Evolutionary conservation across 257 asterid genomes (phyloP), one percentile per base, ranked within the genome.

Genomic region (Capsicum chinense): DNA sequence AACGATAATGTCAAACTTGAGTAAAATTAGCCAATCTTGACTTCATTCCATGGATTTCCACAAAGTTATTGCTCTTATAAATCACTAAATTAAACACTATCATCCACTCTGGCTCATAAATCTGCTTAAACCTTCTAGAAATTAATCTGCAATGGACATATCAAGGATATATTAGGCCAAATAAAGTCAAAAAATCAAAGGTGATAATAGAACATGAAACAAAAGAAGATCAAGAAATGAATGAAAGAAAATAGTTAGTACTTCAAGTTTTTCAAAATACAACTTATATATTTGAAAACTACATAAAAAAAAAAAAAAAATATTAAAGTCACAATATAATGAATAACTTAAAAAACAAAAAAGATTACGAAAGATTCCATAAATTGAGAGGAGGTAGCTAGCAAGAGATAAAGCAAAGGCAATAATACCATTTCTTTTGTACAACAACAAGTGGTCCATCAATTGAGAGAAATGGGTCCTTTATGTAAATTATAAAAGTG

Each of bases 91-190:
- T 71, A 44, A 70, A 26, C 63, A 76, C 64, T 54, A 76, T 54
- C 48, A 52, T 76, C 81, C 81, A 76, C 81, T 76, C 64, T 54
- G 48, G 48, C 5, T 13, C 6, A 68, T 3, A 15, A 37, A 68
- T 60, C 67, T 69, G 79, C 79, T 68, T 68, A 68, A 39, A 68
- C 78, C 15, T 16, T 68, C 63, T 26, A 76, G 21, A 76, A 76
- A 76, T 64, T 26, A 64, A 67, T 76, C 81, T 76, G 81, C 81
- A 76, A 52, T 50, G 13, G 1, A 50, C 14, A 50, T 8, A 74
- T 0, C 80, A 21, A 50, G 50, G 80, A 74, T 47, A 48, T 3
- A 73, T 6, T 19, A 50, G 44, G 19, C 7, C 13, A 21, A 17
- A 26, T 26, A 26, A 12, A 39, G 19, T 21, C 62, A 74, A 19